Evolutionary conservation across 2,329 filamentous ascomycete genomes (phyloP), one percentile per base, ranked within the genome.

Genomic region (Fusarium poae): DNA sequence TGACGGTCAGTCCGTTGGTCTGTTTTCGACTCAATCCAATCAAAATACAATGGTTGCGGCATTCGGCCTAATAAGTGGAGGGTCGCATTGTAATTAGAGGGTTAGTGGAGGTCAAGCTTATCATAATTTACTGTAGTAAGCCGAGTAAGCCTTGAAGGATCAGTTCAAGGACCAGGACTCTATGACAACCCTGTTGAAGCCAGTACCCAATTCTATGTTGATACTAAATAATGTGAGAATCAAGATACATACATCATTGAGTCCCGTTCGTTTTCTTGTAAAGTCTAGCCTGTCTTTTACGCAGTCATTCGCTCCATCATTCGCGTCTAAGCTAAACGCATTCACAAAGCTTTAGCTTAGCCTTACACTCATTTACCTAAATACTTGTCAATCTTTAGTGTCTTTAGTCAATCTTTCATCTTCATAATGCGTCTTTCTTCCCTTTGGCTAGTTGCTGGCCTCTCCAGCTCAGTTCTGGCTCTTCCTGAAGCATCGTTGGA

Each of bases 81-180:
- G 15, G 39, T 53, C 20, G n/a, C 42, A 29, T 45, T 39, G 11
- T 27, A 42, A 51, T 43, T 29, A 51, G 18, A 21, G 25, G 37
- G 40, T 7, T n/a, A 30, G 25, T 62, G 59, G 48, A 62, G 13
- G 48, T 10, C 23, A 3, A 23, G 59, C 16, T 48, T 43, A 62
- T 48, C 40, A 27, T 25, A 62, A 62, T 62, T 62, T 62, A 43
- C 57, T 56, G 35, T 12, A 62, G 42, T 32, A 39, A 42, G 57
- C n/a, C 13, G 10, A 18, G 29, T 37, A 37, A 37, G 42, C 34
- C 29, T 21, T 7, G 32, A 50, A 50, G 48, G 48, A 50, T 50
- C 48, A 50, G 34, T 39, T 50, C 39, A 50, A 50, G 48, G 48
- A 37, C 13, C 5, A 7, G 10, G 48, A 9, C 32, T 23, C 12